These are phyloP conservation scores for Botryotinia globosa DNA, from an alignment of 2,329 filamentous ascomycete species.

Conservation along the genomic window DNA sequence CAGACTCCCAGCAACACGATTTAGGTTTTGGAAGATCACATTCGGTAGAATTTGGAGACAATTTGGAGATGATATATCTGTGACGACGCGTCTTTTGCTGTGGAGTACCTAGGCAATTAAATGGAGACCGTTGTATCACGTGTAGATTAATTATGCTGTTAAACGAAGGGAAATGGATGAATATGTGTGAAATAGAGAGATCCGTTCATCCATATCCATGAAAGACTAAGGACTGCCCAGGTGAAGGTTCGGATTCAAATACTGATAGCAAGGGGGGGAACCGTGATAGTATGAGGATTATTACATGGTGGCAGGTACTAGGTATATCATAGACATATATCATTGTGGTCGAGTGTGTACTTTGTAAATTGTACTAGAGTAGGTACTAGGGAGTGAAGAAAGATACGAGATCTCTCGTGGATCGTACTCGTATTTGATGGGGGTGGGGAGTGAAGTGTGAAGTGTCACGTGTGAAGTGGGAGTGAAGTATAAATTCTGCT, in stretches of 20 bases:
- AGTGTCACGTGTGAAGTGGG: no score
- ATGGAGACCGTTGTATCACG: conserved; percentile 4
- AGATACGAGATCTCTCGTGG: background rate
- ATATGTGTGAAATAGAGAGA: background rate
- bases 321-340: background rate
- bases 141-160: background rate
- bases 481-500: background rate
- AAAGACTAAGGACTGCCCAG: background rate
- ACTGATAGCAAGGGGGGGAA: background rate
- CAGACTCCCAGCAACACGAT: conserved; percentile 14
- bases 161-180: background rate
- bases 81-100: conserved; percentile 11
- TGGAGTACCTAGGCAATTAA: background rate
- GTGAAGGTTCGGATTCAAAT: background rate
- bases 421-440: background rate
- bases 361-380: background rate
- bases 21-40: conserved; percentile 1
- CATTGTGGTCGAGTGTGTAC: background rate
- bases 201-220: background rate
- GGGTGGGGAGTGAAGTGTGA: background rate
- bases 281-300: no score
- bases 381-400: background rate
- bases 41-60: conserved; percentile 3
- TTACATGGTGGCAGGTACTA: background rate
- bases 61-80: conserved; percentile 15